Evolutionary conservation across 139 green algal species (phyloP).

Genomic region (Haematococcus lacustris): DNA sequence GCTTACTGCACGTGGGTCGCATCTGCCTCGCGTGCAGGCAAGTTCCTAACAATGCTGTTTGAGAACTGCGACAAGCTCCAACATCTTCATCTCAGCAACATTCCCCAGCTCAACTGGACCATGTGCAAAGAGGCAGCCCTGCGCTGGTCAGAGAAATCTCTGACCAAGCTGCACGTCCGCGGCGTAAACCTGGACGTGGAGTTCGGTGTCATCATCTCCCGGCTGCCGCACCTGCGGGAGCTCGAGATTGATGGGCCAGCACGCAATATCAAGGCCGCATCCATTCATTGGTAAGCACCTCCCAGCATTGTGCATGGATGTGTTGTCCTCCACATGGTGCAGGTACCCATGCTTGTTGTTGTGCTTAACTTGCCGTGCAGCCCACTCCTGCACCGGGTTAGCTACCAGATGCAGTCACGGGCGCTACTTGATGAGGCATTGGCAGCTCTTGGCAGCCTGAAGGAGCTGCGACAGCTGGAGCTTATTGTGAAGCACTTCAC

Average conservation of each 20-base stretch:
- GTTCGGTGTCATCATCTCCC: slow-evolving; percentile 33
- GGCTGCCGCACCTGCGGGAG: slow-evolving; percentile 20
- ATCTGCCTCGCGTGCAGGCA: slow-evolving; percentile 12
- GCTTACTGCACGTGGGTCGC: background rate
- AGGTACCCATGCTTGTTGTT: background rate
- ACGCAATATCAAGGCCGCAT: slow-evolving; percentile 28
- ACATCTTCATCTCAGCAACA: slow-evolving; percentile 30
- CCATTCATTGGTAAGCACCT: slow-evolving; percentile 20
- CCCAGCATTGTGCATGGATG: background rate
- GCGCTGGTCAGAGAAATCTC: background rate
- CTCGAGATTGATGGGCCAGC: slow-evolving; percentile 47
- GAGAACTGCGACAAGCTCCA: slow-evolving; percentile 27
- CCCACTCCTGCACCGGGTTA: slow-evolving; percentile 30
- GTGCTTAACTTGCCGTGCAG: too few relatives aligned
- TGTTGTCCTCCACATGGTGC: background rate
- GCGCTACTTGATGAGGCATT: slow-evolving; percentile 39
- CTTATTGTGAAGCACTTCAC: slow-evolving; percentile 46
- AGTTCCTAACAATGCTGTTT: slow-evolving; percentile 35
- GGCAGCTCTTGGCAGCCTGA: slow-evolving; percentile 17
- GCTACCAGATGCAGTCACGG: slow-evolving; percentile 26
- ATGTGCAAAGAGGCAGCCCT: slow-evolving; percentile 15
- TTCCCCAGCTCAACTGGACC: slow-evolving; percentile 33
- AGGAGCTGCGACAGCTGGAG: slow-evolving; percentile 36
- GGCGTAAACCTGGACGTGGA: slow-evolving; percentile 23
- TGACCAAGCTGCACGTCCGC: slow-evolving; percentile 25